Conservation (phyloP, 164 flowering plant genomes). For the Annona squamosa region DNA sequence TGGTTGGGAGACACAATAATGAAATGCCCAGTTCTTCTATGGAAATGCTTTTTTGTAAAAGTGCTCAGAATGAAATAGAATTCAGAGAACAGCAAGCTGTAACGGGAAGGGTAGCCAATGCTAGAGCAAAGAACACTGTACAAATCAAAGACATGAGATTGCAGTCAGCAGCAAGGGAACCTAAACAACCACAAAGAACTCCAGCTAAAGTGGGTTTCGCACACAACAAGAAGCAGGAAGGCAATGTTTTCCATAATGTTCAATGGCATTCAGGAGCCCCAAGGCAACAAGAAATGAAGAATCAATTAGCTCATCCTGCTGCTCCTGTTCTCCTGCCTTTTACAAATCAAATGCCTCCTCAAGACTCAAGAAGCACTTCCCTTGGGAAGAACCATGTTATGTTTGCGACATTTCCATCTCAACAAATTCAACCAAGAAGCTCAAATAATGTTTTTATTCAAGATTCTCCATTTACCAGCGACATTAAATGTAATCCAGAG, state of each 20-base stretch:
- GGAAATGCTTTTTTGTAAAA: constrained; percentile 2
- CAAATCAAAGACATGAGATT: constrained; percentile 26
- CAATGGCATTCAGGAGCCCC: constrained; percentile 28
- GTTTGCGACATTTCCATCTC: not conserved
- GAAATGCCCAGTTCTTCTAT: not conserved
- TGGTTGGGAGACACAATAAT: not conserved
- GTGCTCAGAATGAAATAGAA: not conserved
- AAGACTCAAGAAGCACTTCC: constrained; percentile 6
- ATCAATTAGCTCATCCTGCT: constrained; percentile 18
- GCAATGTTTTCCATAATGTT: constrained; percentile 13
- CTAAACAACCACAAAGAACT: constrained; percentile 10
- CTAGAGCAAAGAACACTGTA: constrained; percentile 37
- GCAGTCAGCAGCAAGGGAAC: constrained; percentile 16
- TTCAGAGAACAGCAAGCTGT: constrained; percentile 13
- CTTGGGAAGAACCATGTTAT: not conserved
- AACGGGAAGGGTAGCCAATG: constrained; percentile 22
- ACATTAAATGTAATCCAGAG: constrained; percentile 7
- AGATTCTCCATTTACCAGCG: constrained; percentile 1
- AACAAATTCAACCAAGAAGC: not conserved
- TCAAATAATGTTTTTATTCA: not conserved
- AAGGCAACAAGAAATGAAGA: constrained; percentile 17
- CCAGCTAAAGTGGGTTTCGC: constrained; percentile 4
- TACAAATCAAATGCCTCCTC: constrained; percentile 7
- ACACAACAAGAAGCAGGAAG: constrained; percentile 3
- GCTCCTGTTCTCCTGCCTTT: constrained; percentile 11